A percentile compares a stretch with the other conserved stretches of the same genome.
Evolutionary conservation across 1,139 yeast species (phyloP).

Genomic region (Wickerhamomyces sp.): DNA sequence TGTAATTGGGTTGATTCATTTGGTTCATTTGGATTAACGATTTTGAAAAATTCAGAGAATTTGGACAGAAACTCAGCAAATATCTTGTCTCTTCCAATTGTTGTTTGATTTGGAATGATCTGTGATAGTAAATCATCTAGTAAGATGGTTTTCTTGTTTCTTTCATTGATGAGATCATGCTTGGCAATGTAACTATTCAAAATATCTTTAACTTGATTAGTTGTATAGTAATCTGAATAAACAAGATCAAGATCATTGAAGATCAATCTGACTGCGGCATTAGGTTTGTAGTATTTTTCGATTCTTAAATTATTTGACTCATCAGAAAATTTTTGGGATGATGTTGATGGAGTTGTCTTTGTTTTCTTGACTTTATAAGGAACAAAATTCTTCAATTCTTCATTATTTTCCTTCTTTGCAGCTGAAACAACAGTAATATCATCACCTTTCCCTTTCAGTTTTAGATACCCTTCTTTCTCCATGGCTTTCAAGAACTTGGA

Average conservation of each 20-base stretch:
- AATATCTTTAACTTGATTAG: slow-evolving; percentile 47
- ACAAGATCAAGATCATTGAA: slow-evolving; percentile 41
- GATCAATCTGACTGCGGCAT: slow-evolving; percentile 42
- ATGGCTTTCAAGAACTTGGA: slow-evolving; percentile 79
- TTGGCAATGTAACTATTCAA: slow-evolving; percentile 52
- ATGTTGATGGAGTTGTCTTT: slow-evolving; percentile 1
- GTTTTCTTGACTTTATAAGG: slow-evolving; percentile 39
- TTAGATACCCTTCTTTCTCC: slow-evolving; percentile 66
- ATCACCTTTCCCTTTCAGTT: slow-evolving; percentile 69
- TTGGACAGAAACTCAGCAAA: slow-evolving; percentile 43
- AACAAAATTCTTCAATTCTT: slow-evolving; percentile 51
- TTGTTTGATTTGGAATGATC: slow-evolving; percentile 28
- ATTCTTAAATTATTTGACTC: slow-evolving; percentile 31
- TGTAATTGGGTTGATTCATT: slow-evolving; percentile 32
- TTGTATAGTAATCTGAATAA: slow-evolving; percentile 41
- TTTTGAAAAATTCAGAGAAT: slow-evolving; percentile 54
- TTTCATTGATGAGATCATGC: slow-evolving; percentile 47
- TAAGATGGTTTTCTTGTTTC: slow-evolving; percentile 41
- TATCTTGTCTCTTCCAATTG: slow-evolving; percentile 47
- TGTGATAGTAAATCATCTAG: slow-evolving; percentile 44
- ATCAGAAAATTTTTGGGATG: slow-evolving; percentile 25
- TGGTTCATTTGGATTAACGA: slow-evolving; percentile 44
- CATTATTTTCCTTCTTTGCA: slow-evolving; percentile 42
- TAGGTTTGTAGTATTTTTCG: slow-evolving; percentile 49
- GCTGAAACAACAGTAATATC: slow-evolving; percentile 55